phyloP scores from a whole-genome alignment of 2,329 filamentous ascomycete genomes.

The Metarhizium humberi region DNA sequence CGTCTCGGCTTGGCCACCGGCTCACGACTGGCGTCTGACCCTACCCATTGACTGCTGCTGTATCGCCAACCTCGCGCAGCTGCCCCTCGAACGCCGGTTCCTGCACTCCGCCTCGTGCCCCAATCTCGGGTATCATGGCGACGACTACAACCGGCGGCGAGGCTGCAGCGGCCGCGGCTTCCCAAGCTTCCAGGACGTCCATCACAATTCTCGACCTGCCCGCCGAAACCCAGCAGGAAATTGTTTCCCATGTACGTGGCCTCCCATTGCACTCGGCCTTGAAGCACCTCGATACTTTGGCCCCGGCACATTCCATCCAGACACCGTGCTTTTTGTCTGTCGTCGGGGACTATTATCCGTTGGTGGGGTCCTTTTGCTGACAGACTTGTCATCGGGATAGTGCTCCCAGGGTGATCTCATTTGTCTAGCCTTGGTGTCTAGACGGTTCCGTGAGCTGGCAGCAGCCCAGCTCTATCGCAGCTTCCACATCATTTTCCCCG shows the following conservation, averaged over 20 bases:
- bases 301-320: not conserved
- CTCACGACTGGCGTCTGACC: not conserved
- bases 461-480: slow-evolving; percentile 49
- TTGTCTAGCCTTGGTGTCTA: slow-evolving; percentile 48
- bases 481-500: slow-evolving; percentile 53
- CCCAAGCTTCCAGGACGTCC: slow-evolving; percentile 4
- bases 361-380: not conserved
- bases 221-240: slow-evolving; percentile 38
- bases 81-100: slow-evolving; percentile 1
- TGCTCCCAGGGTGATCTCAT: slow-evolving; percentile 44
- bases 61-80: not conserved
- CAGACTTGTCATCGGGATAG: slow-evolving; percentile 20
- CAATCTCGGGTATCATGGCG: slow-evolving; percentile 21
- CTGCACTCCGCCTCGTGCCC: not conserved
- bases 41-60: not conserved
- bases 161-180: slow-evolving; percentile 7
- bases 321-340: not conserved
- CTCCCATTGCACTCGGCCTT: not conserved
- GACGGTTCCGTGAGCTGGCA: slow-evolving; percentile 47
- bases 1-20: not conserved
- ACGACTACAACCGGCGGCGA: slow-evolving; percentile 21
- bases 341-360: not conserved
- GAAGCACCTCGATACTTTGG: not conserved
- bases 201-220: slow-evolving; percentile 34
- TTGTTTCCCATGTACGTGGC: slow-evolving; percentile 34